phyloP scores from a whole-genome alignment of 345 rosid species.

The Eucalyptus polyanthemos region DNA sequence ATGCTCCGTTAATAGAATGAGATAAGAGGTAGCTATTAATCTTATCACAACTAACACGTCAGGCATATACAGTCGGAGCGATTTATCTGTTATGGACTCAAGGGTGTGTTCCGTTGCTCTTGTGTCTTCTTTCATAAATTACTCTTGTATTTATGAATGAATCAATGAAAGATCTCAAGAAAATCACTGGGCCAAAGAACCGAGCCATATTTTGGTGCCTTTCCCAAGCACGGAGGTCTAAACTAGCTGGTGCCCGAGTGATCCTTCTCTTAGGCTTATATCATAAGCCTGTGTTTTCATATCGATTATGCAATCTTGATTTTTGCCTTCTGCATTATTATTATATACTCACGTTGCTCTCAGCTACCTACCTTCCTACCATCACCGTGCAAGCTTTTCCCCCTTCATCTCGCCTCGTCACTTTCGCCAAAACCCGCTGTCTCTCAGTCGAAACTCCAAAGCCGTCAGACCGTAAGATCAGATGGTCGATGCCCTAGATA shows the following conservation, averaged over 20 bases:
- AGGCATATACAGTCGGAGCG: rapidly evolving
- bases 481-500: background rate
- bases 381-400: background rate
- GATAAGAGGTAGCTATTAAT: background rate
- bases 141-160: background rate
- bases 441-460: background rate
- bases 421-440: background rate
- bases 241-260: rapidly evolving
- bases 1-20: background rate
- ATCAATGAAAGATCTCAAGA: background rate
- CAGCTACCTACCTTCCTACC: background rate
- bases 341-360: background rate
- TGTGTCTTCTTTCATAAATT: background rate
- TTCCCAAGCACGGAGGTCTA: background rate
- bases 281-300: background rate
- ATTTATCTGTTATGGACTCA: rapidly evolving
- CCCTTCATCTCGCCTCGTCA: background rate
- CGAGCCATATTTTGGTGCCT: background rate
- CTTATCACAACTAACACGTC: background rate
- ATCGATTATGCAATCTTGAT: background rate
- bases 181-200: background rate
- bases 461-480: background rate
- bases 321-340: background rate
- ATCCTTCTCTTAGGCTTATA: background rate
- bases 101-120: background rate